phyloP scores from a whole-genome alignment of 257 asterid species.

The Perilla frutescens region DNA sequence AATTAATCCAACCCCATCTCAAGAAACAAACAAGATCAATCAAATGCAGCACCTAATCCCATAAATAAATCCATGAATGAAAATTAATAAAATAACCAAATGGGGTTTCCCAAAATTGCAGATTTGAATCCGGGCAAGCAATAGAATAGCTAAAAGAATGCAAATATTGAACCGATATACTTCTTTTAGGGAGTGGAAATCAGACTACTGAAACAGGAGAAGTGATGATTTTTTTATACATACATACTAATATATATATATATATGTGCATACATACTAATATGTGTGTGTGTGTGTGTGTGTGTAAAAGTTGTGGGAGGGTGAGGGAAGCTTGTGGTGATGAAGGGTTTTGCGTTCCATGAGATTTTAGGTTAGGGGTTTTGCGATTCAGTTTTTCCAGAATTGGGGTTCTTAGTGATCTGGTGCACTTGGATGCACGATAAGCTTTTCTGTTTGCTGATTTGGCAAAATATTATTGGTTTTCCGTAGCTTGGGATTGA shows the following conservation, averaged over 20 bases:
- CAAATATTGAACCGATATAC: slow-evolving; percentile 1
- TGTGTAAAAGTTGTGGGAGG: not conserved
- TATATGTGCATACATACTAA: not conserved
- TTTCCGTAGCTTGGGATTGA: no score
- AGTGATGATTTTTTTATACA: not conserved
- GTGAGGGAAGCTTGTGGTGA: slow-evolving; percentile 33
- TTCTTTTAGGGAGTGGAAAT: not conserved
- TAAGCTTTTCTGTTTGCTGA: not conserved
- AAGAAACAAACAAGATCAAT: slow-evolving; percentile 12
- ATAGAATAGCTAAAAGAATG: not conserved
- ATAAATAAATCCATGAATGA: not conserved
- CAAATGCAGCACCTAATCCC: slow-evolving; percentile 26
- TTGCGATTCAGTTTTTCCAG: slow-evolving; percentile 8
- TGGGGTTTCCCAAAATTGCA: slow-evolving; percentile 16
- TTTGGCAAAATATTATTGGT: not conserved
- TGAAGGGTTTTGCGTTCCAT: slow-evolving; percentile 44
- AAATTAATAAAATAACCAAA: slow-evolving; percentile 3
- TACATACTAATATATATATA: not conserved
- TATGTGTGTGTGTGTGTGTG: not conserved
- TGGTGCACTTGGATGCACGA: slow-evolving; percentile 30
- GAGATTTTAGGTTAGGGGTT: slow-evolving; percentile 32
- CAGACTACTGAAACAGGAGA: not conserved
- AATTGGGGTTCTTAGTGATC: slow-evolving; percentile 17
- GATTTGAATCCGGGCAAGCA: not conserved
- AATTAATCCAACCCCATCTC: slow-evolving; percentile 13